Base-by-base conservation (phyloP, 2,329 filamentous ascomycete species). In the Endothia cerciana region DNA sequence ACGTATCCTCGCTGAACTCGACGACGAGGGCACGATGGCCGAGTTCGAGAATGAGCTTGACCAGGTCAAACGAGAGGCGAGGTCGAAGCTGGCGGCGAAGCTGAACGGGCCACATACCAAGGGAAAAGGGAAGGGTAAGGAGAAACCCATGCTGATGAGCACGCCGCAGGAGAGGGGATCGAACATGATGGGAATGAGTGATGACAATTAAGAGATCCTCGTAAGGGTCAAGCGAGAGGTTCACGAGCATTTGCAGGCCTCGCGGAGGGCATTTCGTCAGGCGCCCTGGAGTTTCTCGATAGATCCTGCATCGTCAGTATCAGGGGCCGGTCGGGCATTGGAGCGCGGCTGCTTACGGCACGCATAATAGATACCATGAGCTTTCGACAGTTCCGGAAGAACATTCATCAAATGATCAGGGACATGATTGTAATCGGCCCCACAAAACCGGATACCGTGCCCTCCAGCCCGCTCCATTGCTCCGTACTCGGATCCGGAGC, bases 141-240 rank as follows among this genome's bases (percentile, higher is more conserved):
- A 76, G 36, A 82, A 77, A 72, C 79, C 75, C 66, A 78, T 73
- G 65, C 71, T 74, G 43, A 72, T 74, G 69, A 74, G 77, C 68
- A 74, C 76, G 41, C 72, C 74, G 38, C 72, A 69, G 19, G 72
- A 73, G 56, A 78, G 75, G 63, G 80, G 75, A 7, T 81, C 82
- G 65, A 82, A 80, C 69, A 81, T 85, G 75, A 82, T 88, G 78
- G 85, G 85, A 53, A 79, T 85, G 79, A 84, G 83, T 66, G 85
- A 87, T 72, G 83, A 84, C 63, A 84, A 86, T 63, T 77, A 72
- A 22, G 15, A 68, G 17, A 4, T 53, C 30, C n/a, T 25, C 13
- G 45, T 40, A 28, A 33, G 19, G 56, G 55, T 64, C 33, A 57
- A 51, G 40, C 43, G 57, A 47, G 57, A 47, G 55, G 33, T 41